A percentile compares a stretch with the other conserved stretches of the same genome.
Evolutionary conservation across 2,329 filamentous ascomycete species (phyloP).

Genomic region (Cordyceps sp.): DNA sequence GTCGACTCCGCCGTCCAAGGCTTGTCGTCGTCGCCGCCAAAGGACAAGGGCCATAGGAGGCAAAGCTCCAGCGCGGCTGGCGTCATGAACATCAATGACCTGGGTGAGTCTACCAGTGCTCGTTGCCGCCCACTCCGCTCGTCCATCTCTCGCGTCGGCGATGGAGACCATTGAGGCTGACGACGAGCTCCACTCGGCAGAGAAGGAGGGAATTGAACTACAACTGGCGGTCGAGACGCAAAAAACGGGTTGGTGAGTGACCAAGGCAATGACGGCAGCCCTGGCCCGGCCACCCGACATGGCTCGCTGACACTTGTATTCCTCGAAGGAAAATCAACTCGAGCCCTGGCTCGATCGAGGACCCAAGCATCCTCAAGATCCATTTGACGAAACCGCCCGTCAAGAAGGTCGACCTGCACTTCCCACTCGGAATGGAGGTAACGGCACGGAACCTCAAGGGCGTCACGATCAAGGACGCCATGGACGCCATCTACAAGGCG

Average conservation of each 20-base stretch:
- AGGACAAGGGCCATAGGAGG: slow-evolving; percentile 52
- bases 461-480: slow-evolving; percentile 90
- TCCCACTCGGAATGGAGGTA: slow-evolving; percentile 75
- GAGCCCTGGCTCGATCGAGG: slow-evolving; percentile 60
- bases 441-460: slow-evolving; percentile 84
- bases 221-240: slow-evolving; percentile 69
- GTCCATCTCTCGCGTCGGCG: neutral
- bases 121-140: neutral
- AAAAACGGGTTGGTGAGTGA: slow-evolving; percentile 67
- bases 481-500: slow-evolving; percentile 90
- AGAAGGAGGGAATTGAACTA: slow-evolving; percentile 56
- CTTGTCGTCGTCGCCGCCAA: slow-evolving; percentile 48
- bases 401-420: slow-evolving; percentile 89
- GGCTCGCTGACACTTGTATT: neutral
- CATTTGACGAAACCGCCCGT: slow-evolving; percentile 64
- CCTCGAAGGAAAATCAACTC: slow-evolving; percentile 81
- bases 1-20: slow-evolving; percentile 85
- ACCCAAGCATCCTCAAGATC: slow-evolving; percentile 71
- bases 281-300: neutral
- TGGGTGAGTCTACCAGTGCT: slow-evolving; percentile 47
- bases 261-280: neutral
- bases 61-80: slow-evolving; percentile 57
- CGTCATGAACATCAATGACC: slow-evolving; percentile 60
- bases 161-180: no score
- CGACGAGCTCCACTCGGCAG: slow-evolving; percentile 24